Conservation (phyloP, 371 early-diverging fungal genomes). For the Syncephalis plumigaleata region DNA sequence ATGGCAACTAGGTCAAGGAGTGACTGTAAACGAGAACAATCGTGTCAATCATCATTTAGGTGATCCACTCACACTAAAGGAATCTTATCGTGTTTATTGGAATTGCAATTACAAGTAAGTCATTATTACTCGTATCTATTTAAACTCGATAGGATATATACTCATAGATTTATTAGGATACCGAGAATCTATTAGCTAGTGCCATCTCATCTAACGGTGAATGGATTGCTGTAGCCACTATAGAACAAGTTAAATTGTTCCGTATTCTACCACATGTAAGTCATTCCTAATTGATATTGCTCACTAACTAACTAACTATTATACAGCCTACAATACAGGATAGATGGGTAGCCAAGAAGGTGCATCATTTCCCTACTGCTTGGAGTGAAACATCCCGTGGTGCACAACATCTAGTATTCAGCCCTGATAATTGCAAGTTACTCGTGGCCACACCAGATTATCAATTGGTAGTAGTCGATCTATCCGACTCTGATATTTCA, state of each 20-base stretch:
- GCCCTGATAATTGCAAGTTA: conserved; percentile 44
- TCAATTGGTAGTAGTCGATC: conserved; percentile 36
- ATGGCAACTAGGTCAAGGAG: conserved; percentile 57
- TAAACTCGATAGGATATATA: too few relatives aligned
- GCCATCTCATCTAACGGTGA: conserved; percentile 67
- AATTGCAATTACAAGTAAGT: neutral
- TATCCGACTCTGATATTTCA: conserved; percentile 29
- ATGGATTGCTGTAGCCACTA: conserved; percentile 73
- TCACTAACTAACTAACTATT: too few relatives aligned
- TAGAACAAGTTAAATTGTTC: conserved; percentile 53
- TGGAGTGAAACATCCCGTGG: conserved; percentile 18
- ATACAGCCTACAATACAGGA: conserved; percentile 16
- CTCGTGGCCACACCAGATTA: conserved; percentile 45
- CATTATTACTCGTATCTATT: too few relatives aligned
- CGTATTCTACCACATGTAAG: conserved; percentile 12
- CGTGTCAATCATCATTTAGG: neutral
- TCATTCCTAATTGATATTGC: too few relatives aligned
- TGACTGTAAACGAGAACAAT: neutral
- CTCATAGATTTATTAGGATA: conserved; percentile 7
- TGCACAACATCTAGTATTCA: conserved; percentile 41
- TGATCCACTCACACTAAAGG: neutral
- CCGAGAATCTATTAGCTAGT: conserved; percentile 43
- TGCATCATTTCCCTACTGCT: conserved; percentile 18
- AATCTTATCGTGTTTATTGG: neutral
- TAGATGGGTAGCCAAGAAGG: conserved; percentile 28